Conservation (phyloP, 306 rosid species). For the Begonia loranthoides region DNA sequence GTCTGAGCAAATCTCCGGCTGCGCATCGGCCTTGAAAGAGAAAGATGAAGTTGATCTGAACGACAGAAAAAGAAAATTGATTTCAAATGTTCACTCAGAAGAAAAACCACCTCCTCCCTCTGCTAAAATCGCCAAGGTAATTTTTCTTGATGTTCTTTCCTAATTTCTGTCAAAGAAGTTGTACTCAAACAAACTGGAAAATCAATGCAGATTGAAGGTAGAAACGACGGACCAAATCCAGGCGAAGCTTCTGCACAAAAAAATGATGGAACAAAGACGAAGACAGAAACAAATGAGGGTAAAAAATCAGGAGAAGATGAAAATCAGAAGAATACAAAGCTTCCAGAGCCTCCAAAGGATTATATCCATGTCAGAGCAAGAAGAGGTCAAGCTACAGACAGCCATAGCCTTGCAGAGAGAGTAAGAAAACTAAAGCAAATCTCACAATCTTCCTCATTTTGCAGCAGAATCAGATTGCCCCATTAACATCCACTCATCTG, state of each 20-base stretch:
- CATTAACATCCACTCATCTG: too few relatives aligned
- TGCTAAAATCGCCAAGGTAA: slow-evolving; percentile 18
- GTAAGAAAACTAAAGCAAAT: slow-evolving; percentile 18
- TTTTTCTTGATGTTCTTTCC: not conserved
- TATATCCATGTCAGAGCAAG: slow-evolving; percentile 88
- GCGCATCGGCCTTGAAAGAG: slow-evolving; percentile 19
- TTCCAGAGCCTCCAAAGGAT: slow-evolving; percentile 68
- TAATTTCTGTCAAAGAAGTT: not conserved
- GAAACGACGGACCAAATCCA: slow-evolving; percentile 19
- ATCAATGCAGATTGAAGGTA: slow-evolving; percentile 16
- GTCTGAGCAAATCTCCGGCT: slow-evolving; percentile 37
- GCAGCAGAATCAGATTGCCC: too few relatives aligned
- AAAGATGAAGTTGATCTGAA: slow-evolving; percentile 6
- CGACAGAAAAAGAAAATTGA: slow-evolving; percentile 31
- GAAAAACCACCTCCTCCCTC: not conserved
- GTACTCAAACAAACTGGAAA: too few relatives aligned
- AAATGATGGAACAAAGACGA: slow-evolving; percentile 21
- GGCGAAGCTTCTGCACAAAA: slow-evolving; percentile 24
- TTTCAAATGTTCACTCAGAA: slow-evolving; percentile 18
- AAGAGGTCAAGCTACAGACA: slow-evolving; percentile 97
- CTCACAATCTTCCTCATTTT: too few relatives aligned
- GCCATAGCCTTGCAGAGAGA: slow-evolving; percentile 91
- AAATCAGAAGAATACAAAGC: slow-evolving; percentile 7
- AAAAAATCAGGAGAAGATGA: not conserved
- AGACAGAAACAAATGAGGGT: slow-evolving; percentile 12